Base-by-base conservation (phyloP, 176 grass and related monocot genomes). In the Carex kokanica region DNA sequence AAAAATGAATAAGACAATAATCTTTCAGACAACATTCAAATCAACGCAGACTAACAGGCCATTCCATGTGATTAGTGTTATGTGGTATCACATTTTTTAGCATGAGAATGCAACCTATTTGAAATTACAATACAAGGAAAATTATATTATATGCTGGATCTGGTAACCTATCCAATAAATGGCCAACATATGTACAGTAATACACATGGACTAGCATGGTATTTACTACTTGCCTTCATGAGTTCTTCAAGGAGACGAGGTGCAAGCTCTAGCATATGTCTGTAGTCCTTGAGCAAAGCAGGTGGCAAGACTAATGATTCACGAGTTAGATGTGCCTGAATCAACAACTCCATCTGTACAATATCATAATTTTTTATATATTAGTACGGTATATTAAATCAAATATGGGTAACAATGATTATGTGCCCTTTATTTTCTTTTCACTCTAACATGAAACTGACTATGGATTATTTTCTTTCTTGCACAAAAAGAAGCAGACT, bases 231-330 rank as follows among this genome's bases (percentile, higher is more conserved):
- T 83, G 90, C 93, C 93, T 99, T 99, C 69, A 99, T 84, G 27
- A 99, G 83, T 84, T 99, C 97, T 79, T 99, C 97, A 8, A 99
- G 86, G 86, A 99, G 93, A 81, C 97, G 89, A 83, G 97, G 97
- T 86, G 97, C 97, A 81, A 99, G 91, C 91, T 99, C 97, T 85
- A 99, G 91, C 91, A 99, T 99, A 70, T 90, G 91, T 81, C 77
- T 92, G 75, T 93, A 96, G 87, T 99, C 97, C 82, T 93, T 93
- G 51, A 90, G 78, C 84, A 99, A 60, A 14, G 89, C 86, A 47
- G 89, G 93, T 60, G 86, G 86, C 55, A 99, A 87, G 83, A 64
- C 70, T 64, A 86, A 84, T 11, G 89, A 86, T 85, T 99, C 86
- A 54, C 88, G 75, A 69, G 97, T 99, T 78, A 99, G 88, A 88